Base-by-base conservation (phyloP, 768 basidiomycete species). In the Lactarius pseudohatsudake region DNA sequence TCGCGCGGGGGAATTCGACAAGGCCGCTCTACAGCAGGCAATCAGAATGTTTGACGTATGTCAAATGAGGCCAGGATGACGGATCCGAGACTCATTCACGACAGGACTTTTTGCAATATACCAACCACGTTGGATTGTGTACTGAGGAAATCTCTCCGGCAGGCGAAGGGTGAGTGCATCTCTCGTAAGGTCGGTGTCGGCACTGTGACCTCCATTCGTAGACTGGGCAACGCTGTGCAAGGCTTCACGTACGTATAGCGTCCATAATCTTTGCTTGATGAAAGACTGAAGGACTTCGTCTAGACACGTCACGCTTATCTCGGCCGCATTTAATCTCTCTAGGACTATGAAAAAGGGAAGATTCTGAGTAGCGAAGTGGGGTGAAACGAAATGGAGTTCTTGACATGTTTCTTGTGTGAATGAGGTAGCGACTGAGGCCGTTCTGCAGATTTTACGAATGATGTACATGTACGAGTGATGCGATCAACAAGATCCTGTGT, bases 31-130 rank as follows among this genome's bases (percentile, higher is more conserved):
- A 16, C 78, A 78, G 16, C 85, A 83, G 61, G 88, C 94, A 5
- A 81, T 91, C 6, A 76, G 83, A n/a, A 95, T 97, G 90, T 95
- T 98, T 68, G 93, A 96, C 82, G 94, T 92, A 64, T 53, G 82
- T 34, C 15, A 18, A 3, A 1, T 2, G 5, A 26, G 55, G 26
- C 38, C 3, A 34, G 18, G 18, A 36, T 26, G 59, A 28, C 11
- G 38, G n/a, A 18, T 20, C 11, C 34, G 32, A 16, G n/a, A 28
- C 36, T 61, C n/a, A 41, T 54, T 18, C 26, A 28, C 16, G 5
- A 69, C 67, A 90, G 87, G 89, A 90, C 75, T 92, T 92, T 75
- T 73, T 91, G 60, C 81, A 90, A 54, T 94, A 91, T 75, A 85
- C 88, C 6, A 96, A 96, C 75, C 94, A 96, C 72, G 87, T 95